These are phyloP conservation scores for Daldinia loculata DNA, from an alignment of 495 filamentous ascomycete genomes.

Conservation along the genomic window DNA sequence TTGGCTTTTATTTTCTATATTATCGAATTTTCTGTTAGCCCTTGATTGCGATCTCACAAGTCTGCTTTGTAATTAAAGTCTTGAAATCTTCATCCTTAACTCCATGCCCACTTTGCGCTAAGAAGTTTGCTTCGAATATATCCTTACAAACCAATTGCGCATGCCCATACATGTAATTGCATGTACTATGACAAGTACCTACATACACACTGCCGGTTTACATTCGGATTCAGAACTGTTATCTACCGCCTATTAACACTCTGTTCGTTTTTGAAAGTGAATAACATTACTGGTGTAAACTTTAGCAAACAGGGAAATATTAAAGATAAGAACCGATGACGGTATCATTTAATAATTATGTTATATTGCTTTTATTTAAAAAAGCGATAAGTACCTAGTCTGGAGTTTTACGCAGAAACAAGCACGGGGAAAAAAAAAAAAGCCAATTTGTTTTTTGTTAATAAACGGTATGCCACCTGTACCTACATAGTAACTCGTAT, in stretches of 20 bases:
- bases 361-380: slow-evolving; percentile 9
- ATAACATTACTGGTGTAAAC: neutral
- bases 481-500: slow-evolving; percentile 25
- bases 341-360: slow-evolving; percentile 21
- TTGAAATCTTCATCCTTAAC: slow-evolving; percentile 14
- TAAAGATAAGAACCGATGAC: slow-evolving; percentile 36
- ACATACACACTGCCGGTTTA: neutral
- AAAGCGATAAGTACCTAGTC: neutral
- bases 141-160: slow-evolving; percentile 5
- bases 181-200: neutral
- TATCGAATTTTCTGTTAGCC: neutral
- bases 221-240: slow-evolving; percentile 7
- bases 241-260: slow-evolving; percentile 21
- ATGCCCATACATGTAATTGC: neutral
- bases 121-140: slow-evolving; percentile 16
- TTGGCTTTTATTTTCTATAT: slow-evolving; percentile 6
- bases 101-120: slow-evolving; percentile 5
- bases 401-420: neutral
- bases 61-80: slow-evolving; percentile 25
- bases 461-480: slow-evolving; percentile 14
- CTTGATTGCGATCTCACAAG: slow-evolving; percentile 32
- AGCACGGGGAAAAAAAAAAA: neutral
- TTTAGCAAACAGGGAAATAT: slow-evolving; percentile 30
- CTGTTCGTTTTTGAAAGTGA: neutral
- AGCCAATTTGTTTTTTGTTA: slow-evolving; percentile 23